A percentile compares a stretch with the other conserved stretches of the same genome.
Conservation (phyloP, 441 rosid genomes). For the Syzygium malaccense region DNA sequence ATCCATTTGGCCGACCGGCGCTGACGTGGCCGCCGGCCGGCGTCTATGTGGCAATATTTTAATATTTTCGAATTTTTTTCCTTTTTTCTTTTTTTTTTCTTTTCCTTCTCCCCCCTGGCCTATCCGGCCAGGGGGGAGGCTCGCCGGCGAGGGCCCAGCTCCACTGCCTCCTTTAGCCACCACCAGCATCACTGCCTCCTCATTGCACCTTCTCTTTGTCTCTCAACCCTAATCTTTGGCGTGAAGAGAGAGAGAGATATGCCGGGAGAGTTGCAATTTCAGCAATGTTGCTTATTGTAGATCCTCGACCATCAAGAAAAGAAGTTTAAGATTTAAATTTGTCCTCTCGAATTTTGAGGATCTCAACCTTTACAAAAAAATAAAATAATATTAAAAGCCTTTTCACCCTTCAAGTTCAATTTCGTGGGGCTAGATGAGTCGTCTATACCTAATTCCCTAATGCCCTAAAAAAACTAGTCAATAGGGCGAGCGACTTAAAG, state of each 20-base stretch:
- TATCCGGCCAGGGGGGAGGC: too few relatives aligned
- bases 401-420: background rate
- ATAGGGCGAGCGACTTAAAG: background rate
- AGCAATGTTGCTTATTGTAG: background rate
- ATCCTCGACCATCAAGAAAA: background rate
- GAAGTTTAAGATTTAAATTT: background rate
- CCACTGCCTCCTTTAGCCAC: too few relatives aligned
- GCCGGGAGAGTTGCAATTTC: background rate
- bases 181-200: background rate
- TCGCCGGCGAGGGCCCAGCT: too few relatives aligned
- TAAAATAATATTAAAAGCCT: background rate
- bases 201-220: background rate
- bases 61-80: too few relatives aligned
- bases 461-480: background rate
- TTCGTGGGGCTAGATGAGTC: background rate
- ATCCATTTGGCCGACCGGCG: too few relatives aligned
- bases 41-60: too few relatives aligned
- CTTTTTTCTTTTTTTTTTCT: too few relatives aligned
- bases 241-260: background rate
- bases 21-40: too few relatives aligned
- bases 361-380: background rate
- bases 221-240: background rate
- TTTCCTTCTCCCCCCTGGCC: too few relatives aligned
- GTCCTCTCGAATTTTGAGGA: background rate
- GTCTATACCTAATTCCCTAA: background rate